Evolutionary conservation across 805 yeast genomes (phyloP).

Genomic region (Jamesozyma lodderae): DNA sequence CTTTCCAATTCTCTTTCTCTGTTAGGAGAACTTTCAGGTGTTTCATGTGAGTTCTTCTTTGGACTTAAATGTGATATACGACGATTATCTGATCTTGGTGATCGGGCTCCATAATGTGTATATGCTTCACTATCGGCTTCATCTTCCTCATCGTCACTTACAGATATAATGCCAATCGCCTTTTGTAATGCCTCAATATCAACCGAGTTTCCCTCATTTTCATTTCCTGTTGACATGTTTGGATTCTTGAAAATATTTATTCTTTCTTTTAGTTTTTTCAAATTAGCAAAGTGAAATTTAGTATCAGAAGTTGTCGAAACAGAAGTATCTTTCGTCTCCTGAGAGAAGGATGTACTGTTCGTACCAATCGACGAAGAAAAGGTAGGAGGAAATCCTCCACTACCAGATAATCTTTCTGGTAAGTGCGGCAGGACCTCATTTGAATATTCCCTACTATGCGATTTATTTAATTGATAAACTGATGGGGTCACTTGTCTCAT

Average conservation of each 20-base stretch:
- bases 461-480: neutral
- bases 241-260: constrained; percentile 30
- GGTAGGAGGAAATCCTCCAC: constrained; percentile 5
- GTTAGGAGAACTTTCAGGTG: too few species aligned
- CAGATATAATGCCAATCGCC: constrained; percentile 27
- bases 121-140: neutral
- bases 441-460: neutral
- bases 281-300: constrained; percentile 29
- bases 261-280: constrained; percentile 28
- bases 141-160: constrained; percentile 12
- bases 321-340: constrained; percentile 16
- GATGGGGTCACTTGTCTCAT: constrained; percentile 23
- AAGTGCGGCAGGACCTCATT: neutral
- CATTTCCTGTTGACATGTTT: constrained; percentile 9
- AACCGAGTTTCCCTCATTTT: constrained; percentile 15
- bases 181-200: constrained; percentile 31
- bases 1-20: neutral
- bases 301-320: constrained; percentile 26
- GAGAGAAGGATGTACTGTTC: constrained; percentile 15
- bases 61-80: neutral
- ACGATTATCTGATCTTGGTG: neutral
- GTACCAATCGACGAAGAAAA: constrained; percentile 23
- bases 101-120: neutral
- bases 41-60: too few species aligned
- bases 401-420: constrained; percentile 3